These are phyloP conservation scores for Chalaropsis ovoidea DNA, from an alignment of 2,329 filamentous ascomycete genomes.

Conservation along the genomic window DNA sequence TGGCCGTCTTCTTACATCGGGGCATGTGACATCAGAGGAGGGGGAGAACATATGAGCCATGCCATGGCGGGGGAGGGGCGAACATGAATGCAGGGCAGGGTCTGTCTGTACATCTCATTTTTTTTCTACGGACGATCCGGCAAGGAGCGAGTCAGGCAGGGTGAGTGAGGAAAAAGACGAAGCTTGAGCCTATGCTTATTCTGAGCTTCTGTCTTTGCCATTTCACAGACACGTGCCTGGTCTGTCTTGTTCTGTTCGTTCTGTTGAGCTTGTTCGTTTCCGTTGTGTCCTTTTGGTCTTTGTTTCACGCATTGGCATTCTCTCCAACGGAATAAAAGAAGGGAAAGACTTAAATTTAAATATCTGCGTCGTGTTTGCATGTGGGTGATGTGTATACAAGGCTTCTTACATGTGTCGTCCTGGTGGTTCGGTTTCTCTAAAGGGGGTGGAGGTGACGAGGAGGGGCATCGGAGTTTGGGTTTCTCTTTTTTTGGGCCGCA, in stretches of 20 bases:
- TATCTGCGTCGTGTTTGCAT: too few relatives aligned
- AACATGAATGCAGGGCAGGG: background rate
- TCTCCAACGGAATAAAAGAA: too few relatives aligned
- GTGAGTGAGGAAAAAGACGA: background rate
- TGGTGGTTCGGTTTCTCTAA: background rate
- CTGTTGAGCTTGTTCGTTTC: too few relatives aligned
- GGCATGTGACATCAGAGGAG: background rate
- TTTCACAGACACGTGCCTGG: too few relatives aligned
- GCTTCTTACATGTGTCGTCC: too few relatives aligned
- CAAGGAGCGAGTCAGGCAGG: background rate
- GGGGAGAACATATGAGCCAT: too few relatives aligned
- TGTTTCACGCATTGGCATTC: too few relatives aligned
- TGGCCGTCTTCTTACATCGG: background rate
- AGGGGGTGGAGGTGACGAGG: background rate
- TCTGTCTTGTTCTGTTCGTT: too few relatives aligned
- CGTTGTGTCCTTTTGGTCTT: too few relatives aligned
- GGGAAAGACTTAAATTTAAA: too few relatives aligned
- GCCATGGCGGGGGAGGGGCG: background rate
- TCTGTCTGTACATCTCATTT: background rate
- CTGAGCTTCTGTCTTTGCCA: too few relatives aligned
- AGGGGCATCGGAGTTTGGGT: constrained; percentile 9
- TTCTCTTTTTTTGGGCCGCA: constrained; percentile 5
- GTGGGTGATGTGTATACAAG: too few relatives aligned
- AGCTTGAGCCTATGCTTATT: background rate
- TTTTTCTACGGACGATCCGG: constrained; percentile 8